These are phyloP conservation scores for Lanmaoa pseudosensibilis DNA, from an alignment of 768 basidiomycete genomes.

Conservation along the genomic window DNA sequence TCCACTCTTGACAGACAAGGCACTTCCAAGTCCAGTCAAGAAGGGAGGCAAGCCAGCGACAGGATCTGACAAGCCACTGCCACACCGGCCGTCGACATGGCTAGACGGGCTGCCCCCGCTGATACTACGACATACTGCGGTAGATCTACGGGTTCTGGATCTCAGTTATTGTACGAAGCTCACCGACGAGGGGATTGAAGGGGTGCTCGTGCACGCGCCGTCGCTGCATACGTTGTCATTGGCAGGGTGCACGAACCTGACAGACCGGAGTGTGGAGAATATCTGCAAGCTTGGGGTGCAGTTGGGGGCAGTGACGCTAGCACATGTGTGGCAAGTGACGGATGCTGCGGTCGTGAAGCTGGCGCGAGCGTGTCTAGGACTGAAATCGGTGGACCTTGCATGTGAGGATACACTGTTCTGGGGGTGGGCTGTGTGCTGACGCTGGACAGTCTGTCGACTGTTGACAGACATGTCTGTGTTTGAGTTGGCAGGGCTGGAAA, in stretches of 20 bases:
- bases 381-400: constrained; percentile 83
- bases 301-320: constrained; percentile 77
- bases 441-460: constrained; percentile 66
- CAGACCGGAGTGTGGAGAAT: constrained; percentile 65
- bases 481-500: constrained; percentile 69
- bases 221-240: constrained; percentile 74
- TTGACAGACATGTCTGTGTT: constrained; percentile 85
- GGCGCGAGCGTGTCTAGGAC: constrained; percentile 65
- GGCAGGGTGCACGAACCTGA: constrained; percentile 74
- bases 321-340: constrained; percentile 78
- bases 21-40: constrained; percentile 60
- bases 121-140: constrained; percentile 61
- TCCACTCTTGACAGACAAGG: constrained; percentile 70
- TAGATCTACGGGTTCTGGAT: constrained; percentile 78
- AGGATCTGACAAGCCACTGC: constrained; percentile 49
- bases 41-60: constrained; percentile 31
- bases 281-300: constrained; percentile 72
- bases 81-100: constrained; percentile 58
- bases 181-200: constrained; percentile 74
- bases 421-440: constrained; percentile 15
- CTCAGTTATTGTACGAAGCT: constrained; percentile 67
- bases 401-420: constrained; percentile 51
- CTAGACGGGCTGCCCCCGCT: constrained; percentile 63
- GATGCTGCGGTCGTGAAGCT: constrained; percentile 70
- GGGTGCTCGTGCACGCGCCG: constrained; percentile 73